A percentile compares a stretch with the other conserved stretches of the same genome.
These are phyloP conservation scores for Talaromyces atroroseus DNA, from an alignment of 2,329 filamentous ascomycete genomes.

Conservation along the genomic window DNA sequence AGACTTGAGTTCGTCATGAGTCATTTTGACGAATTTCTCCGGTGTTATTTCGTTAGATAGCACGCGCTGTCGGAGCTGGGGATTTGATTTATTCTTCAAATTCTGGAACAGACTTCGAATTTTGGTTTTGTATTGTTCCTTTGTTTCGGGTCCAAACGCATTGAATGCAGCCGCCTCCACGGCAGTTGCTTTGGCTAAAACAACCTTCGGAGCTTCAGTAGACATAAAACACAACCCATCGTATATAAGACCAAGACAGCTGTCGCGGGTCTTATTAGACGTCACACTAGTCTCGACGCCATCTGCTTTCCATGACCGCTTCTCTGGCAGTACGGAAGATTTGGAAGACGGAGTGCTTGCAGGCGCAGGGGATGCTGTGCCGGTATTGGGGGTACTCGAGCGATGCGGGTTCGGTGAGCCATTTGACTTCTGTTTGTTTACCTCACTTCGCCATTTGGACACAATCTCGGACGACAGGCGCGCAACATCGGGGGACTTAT, in stretches of 20 bases:
- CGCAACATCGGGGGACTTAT: conserved; percentile 69
- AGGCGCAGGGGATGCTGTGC: conserved; percentile 48
- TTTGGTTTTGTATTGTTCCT: conserved; percentile 73
- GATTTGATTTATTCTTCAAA: conserved; percentile 86
- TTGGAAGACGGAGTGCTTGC: conserved; percentile 47
- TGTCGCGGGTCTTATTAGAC: conserved; percentile 67
- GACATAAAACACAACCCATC: conserved; percentile 79
- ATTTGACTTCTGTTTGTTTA: conserved; percentile 41
- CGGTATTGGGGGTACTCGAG: conserved; percentile 43
- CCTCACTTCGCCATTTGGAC: conserved; percentile 53
- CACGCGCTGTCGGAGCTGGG: conserved; percentile 68
- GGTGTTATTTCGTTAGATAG: conserved; percentile 67
- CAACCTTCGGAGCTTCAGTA: conserved; percentile 51
- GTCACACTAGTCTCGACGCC: conserved; percentile 73
- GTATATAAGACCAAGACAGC: conserved; percentile 86
- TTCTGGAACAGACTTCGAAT: conserved; percentile 91
- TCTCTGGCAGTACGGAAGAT: conserved; percentile 59
- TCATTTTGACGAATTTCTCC: conserved; percentile 76
- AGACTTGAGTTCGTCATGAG: conserved; percentile 84
- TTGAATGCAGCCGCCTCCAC: conserved; percentile 73
- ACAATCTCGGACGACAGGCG: conserved; percentile 76
- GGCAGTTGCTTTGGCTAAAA: conserved; percentile 62
- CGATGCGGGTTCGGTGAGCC: conserved; percentile 35
- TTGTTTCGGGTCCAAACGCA: conserved; percentile 63
- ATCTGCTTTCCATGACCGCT: conserved; percentile 77